These are phyloP conservation scores for Cordyceps militaris DNA, from an alignment of 2,329 filamentous ascomycete species.

Conservation along the genomic window DNA sequence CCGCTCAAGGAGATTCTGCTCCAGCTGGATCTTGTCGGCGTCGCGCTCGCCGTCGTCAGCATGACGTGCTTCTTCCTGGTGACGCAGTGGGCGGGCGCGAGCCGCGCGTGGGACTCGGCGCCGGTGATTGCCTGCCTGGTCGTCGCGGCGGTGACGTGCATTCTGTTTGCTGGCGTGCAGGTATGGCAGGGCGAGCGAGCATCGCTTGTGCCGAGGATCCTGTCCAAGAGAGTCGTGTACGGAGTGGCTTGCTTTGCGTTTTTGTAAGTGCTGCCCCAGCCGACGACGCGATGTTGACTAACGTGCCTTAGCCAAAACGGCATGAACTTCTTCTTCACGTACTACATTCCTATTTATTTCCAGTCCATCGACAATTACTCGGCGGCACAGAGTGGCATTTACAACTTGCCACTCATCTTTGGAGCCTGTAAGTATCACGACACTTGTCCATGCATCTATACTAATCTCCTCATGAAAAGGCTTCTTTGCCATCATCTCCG, in stretches of 20 bases:
- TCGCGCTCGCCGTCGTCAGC: conserved; percentile 30
- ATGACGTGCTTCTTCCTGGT: conserved; percentile 33
- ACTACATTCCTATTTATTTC: conserved; percentile 31
- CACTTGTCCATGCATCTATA: neutral
- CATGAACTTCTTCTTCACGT: conserved; percentile 15
- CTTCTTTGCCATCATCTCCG: neutral
- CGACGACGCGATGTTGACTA: neutral
- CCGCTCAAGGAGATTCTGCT: conserved; percentile 29
- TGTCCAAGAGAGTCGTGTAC: neutral
- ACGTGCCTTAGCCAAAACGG: neutral
- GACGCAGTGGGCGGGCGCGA: conserved; percentile 34
- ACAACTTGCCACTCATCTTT: conserved; percentile 30
- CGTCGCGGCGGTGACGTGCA: conserved; percentile 20
- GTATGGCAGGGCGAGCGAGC: conserved; percentile 4
- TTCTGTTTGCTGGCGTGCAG: conserved; percentile 20
- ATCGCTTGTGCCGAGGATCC: neutral
- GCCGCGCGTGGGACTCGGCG: conserved; percentile 29
- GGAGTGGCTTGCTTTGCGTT: neutral
- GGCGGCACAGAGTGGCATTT: conserved; percentile 27
- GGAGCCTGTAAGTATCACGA: neutral
- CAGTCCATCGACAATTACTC: conserved; percentile 27
- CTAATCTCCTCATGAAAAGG: neutral
- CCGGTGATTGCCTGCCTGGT: conserved; percentile 31
- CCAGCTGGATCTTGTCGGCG: conserved; percentile 22
- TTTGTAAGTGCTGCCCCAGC: neutral